These are phyloP conservation scores for Fusarium denticulatum DNA, from an alignment of 2,329 filamentous ascomycete species.

Conservation along the genomic window DNA sequence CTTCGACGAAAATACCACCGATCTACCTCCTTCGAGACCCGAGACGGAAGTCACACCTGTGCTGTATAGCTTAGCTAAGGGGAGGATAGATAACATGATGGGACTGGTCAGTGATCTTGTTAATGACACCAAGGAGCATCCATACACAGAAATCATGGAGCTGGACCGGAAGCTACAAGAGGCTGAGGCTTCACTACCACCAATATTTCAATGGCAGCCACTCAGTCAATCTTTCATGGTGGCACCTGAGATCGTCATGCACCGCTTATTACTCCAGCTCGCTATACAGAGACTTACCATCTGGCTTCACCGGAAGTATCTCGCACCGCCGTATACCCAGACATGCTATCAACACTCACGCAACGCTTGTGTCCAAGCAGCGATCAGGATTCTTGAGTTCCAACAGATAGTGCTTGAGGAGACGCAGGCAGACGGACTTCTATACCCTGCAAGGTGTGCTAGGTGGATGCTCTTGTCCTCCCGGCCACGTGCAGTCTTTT, in stretches of 20 bases:
- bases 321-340: background rate
- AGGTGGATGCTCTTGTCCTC: background rate
- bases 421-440: background rate
- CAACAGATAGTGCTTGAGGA: background rate
- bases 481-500: background rate
- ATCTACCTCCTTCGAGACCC: constrained; percentile 17
- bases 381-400: background rate
- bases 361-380: background rate
- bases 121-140: background rate
- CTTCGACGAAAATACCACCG: constrained; percentile 6
- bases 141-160: rapidly evolving
- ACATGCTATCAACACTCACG: background rate
- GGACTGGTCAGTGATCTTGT: background rate
- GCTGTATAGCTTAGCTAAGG: background rate
- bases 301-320: background rate
- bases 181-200: background rate
- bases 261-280: background rate
- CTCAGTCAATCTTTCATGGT: background rate
- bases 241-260: background rate
- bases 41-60: constrained; percentile 27
- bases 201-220: background rate
- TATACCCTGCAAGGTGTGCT: rapidly evolving
- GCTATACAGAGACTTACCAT: background rate
- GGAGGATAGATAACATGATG: background rate
- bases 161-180: background rate